These are phyloP conservation scores for Zymoseptoria tritici DNA, from an alignment of 2,329 filamentous ascomycete species.

Conservation along the genomic window DNA sequence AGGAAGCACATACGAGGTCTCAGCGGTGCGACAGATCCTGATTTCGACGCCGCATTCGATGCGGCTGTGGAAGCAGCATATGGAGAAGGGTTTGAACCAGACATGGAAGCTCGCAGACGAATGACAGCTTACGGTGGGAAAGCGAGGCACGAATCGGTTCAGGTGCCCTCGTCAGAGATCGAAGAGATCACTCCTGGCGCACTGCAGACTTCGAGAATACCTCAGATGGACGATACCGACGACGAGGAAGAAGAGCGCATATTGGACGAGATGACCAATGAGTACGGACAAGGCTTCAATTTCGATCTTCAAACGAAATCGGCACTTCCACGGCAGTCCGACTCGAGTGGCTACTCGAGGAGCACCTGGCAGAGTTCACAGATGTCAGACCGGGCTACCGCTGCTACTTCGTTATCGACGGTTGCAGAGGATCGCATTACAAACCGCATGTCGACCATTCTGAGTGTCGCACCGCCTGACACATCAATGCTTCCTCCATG, in stretches of 20 bases:
- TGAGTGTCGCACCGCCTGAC: constrained; percentile 3
- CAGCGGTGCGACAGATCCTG: constrained; percentile 72
- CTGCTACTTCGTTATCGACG: constrained; percentile 61
- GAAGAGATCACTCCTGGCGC: constrained; percentile 16
- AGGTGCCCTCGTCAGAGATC: constrained; percentile 18
- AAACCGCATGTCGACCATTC: constrained; percentile 29
- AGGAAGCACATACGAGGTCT: constrained; percentile 61
- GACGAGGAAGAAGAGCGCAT: constrained; percentile 45
- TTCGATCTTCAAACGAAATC: constrained; percentile 63
- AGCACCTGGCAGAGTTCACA: constrained; percentile 72
- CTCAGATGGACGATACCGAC: constrained; percentile 14
- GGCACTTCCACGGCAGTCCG: constrained; percentile 67
- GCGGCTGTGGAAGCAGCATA: constrained; percentile 95
- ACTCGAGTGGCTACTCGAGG: constrained; percentile 70
- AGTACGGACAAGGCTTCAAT: constrained; percentile 70
- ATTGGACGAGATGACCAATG: constrained; percentile 80
- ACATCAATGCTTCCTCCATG: constrained; percentile 28
- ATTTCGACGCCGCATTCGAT: constrained; percentile 90
- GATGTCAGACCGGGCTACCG: constrained; percentile 52
- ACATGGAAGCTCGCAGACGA: constrained; percentile 41
- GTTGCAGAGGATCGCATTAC: constrained; percentile 56
- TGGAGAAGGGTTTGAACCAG: constrained; percentile 79
- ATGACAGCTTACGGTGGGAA: constrained; percentile 12
- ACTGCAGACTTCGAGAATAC: constrained; percentile 6
- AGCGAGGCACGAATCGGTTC: constrained; percentile 16